phyloP scores from a whole-genome alignment of 257 asterid species.

The Scutellaria galericulata region DNA sequence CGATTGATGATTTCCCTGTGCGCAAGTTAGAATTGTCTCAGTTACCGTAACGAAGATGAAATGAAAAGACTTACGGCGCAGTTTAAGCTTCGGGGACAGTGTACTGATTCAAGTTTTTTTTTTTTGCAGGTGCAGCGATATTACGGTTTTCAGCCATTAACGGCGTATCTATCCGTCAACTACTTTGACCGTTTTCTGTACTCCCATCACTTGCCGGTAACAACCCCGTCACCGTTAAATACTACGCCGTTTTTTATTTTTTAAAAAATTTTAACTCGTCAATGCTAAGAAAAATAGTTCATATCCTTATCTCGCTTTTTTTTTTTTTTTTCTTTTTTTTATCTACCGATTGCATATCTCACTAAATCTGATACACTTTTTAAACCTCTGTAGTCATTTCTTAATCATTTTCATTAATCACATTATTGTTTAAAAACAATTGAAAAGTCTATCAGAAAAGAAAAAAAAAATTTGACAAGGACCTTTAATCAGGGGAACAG shows the following conservation, averaged over 20 bases:
- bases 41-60: not conserved
- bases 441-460: constrained; percentile 8
- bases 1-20: too few species aligned
- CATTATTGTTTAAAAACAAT: constrained; percentile 12
- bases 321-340: too few species aligned
- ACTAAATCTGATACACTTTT: not conserved
- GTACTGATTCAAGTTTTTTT: constrained; percentile 13
- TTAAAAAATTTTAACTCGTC: not conserved
- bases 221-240: constrained; percentile 33
- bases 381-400: constrained; percentile 9
- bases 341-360: too few species aligned
- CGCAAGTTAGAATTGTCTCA: too few species aligned
- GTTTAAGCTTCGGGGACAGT: constrained; percentile 22
- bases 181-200: constrained; percentile 84
- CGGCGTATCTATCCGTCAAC: constrained; percentile 88
- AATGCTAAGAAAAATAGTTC: too few species aligned
- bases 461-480: not conserved
- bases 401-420: constrained; percentile 2
- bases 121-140: constrained; percentile 73
- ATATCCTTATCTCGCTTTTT: too few species aligned
- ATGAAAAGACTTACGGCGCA: constrained; percentile 33
- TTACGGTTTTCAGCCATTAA: constrained; percentile 77
- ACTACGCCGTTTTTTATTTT: not conserved
- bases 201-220: constrained; percentile 79
- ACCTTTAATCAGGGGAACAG: constrained; percentile 4